Evolutionary conservation across 441 rosid genomes (phyloP).

Genomic region (Brassica hybrid): DNA sequence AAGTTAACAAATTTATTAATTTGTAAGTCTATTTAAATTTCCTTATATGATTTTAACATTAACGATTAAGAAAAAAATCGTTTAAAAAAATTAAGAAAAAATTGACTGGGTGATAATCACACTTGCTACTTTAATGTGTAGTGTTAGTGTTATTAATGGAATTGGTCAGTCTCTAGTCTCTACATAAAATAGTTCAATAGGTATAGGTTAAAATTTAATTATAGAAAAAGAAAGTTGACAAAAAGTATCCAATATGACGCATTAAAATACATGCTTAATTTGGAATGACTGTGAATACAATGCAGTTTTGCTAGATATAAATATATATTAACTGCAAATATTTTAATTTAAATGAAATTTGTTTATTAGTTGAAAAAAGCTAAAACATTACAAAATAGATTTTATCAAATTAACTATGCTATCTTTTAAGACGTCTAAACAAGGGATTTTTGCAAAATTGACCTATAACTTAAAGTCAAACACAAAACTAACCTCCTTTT

Average conservation of each 20-base stretch:
- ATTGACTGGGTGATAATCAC: slow-evolving; percentile 5
- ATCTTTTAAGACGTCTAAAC: slow-evolving; percentile 23
- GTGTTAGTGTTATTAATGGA: slow-evolving; percentile 13
- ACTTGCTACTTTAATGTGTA: slow-evolving; percentile 18
- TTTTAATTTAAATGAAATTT: not conserved
- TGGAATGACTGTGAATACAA: not conserved
- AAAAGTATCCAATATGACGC: not conserved
- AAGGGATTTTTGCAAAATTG: too few species aligned
- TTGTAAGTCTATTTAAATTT: not conserved
- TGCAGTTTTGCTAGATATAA: not conserved
- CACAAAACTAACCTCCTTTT: too few species aligned
- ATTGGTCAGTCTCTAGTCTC: slow-evolving; percentile 24
- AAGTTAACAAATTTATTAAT: not conserved
- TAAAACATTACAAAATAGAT: not conserved
- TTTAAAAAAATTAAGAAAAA: too few species aligned
- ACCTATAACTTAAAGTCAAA: too few species aligned
- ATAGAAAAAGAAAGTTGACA: slow-evolving; percentile 19
- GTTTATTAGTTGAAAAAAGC: not conserved
- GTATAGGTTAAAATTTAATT: not conserved
- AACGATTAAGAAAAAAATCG: not conserved
- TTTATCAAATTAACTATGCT: not conserved
- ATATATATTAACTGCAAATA: not conserved
- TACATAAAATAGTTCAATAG: not conserved
- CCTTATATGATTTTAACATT: not conserved
- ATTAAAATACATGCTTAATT: slow-evolving; percentile 11